Base-by-base conservation (phyloP, 306 rosid genomes). In the Purshia tridentata region DNA sequence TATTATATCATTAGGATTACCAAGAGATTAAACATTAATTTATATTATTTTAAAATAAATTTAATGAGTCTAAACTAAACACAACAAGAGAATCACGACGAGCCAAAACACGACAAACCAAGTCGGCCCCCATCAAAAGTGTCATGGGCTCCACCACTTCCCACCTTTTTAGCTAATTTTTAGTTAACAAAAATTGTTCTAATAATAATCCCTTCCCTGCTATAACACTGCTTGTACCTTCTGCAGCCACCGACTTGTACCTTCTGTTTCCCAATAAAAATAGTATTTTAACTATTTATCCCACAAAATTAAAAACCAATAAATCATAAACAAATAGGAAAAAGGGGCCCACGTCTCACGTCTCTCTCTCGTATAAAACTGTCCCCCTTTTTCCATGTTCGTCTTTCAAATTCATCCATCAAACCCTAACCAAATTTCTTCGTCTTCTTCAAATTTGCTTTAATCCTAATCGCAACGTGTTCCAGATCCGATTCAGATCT, bases 331-430 rank as follows among this genome's bases (percentile, higher is more conserved):
- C 35, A 9, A 6, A 0, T 37, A n/a, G 23, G 37, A 1, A 6
- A 48, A 68, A 50, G 41, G 8, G 58, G 41, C 74, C 63, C 74
- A 53, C 74, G 72, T 67, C 73, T 52, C 41, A 29, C 52, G 42
- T 41, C 53, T 18, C 63, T 49, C 47, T 16, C 44, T 69, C 41
- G 46, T 71, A 56, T 71, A 71, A 56, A 71, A 45, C 54, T 9
- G 66, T 44, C 8, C 8, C 67, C 62, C 56, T 71, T 15, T 23
- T 56, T 57, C 44, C 46, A 4, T 23, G 29, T 55, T 29, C 75
- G 2, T 13, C 55, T 45, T 56, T 44, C 66, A 45, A 35, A 71
- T 2, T 35, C 46, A 19, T 44, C 53, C 54, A 10, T 71, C 75
- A 71, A 71, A 71, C 67, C 46, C 76, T 57, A 58, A 18, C 67